These are phyloP conservation scores for Oryza glumipatula DNA, from an alignment of 176 grass and related monocot genomes.

Conservation along the genomic window DNA sequence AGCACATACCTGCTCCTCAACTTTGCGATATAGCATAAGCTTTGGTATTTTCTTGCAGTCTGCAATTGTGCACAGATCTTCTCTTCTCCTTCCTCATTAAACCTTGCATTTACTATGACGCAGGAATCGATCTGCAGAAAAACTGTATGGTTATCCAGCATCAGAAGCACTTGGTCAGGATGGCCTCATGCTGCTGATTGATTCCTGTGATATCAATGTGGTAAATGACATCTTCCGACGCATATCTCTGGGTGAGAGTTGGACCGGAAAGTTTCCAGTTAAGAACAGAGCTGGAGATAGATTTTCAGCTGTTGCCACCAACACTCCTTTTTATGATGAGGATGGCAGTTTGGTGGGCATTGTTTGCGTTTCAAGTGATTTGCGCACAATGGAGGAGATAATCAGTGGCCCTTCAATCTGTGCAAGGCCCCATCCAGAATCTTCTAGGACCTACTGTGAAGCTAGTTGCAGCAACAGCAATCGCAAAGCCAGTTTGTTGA, in stretches of 20 bases:
- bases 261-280: slow-evolving; percentile 88
- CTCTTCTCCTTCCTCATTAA: slow-evolving; percentile 6
- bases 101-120: slow-evolving; percentile 24
- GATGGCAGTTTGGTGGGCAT: slow-evolving; percentile 83
- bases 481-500: slow-evolving; percentile 55
- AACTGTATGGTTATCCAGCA: slow-evolving; percentile 78
- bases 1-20: neutral
- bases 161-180: slow-evolving; percentile 87
- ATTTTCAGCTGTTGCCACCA: slow-evolving; percentile 75
- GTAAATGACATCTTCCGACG: slow-evolving; percentile 65
- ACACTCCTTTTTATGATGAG: slow-evolving; percentile 93
- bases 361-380: slow-evolving; percentile 87
- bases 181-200: slow-evolving; percentile 69
- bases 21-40: slow-evolving; percentile 9
- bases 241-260: slow-evolving; percentile 74
- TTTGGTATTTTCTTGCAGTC: neutral
- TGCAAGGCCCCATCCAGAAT: slow-evolving; percentile 49
- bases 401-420: slow-evolving; percentile 50
- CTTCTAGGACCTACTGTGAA: slow-evolving; percentile 34
- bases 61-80: neutral
- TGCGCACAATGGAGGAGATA: slow-evolving; percentile 58
- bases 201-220: slow-evolving; percentile 51
- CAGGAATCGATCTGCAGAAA: slow-evolving; percentile 90
- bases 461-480: slow-evolving; percentile 49
- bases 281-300: slow-evolving; percentile 71